These are phyloP conservation scores for Meyerozyma guilliermondii DNA, from an alignment of 1,139 yeast genomes.

Conservation along the genomic window DNA sequence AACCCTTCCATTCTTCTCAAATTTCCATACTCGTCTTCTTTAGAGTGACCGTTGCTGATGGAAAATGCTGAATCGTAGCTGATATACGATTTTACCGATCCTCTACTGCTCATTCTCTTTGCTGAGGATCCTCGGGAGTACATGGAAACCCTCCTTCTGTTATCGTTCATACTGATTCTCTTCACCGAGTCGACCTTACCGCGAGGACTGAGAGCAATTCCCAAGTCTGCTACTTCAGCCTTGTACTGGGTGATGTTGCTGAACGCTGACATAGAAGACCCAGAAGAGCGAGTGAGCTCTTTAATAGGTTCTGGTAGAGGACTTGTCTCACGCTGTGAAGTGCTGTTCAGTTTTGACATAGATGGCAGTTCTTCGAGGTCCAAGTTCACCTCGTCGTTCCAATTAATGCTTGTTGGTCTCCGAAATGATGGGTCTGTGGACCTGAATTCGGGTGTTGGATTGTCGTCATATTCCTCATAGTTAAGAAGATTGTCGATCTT, in stretches of 20 bases:
- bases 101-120: slow-evolving; percentile 16
- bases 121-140: slow-evolving; percentile 3
- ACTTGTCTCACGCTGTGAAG: background rate
- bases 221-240: slow-evolving; percentile 42
- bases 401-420: slow-evolving; percentile 38
- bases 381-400: slow-evolving; percentile 37
- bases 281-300: background rate
- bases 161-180: slow-evolving; percentile 25
- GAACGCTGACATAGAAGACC: slow-evolving; percentile 26
- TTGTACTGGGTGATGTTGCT: slow-evolving; percentile 38
- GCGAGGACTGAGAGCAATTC: slow-evolving; percentile 41
- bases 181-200: slow-evolving; percentile 8
- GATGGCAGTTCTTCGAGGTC: slow-evolving; percentile 18
- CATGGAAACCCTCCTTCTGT: slow-evolving; percentile 6
- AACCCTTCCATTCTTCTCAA: slow-evolving; percentile 36
- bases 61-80: slow-evolving; percentile 56
- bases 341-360: background rate
- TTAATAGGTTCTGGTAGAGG: background rate
- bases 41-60: slow-evolving; percentile 22
- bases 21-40: slow-evolving; percentile 13
- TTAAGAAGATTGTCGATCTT: slow-evolving; percentile 37
- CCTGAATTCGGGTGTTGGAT: background rate
- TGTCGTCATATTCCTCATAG: slow-evolving; percentile 12
- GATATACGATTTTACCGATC: slow-evolving; percentile 45
- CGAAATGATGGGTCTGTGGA: slow-evolving; percentile 36